phyloP scores from a whole-genome alignment of 2,329 filamentous ascomycete genomes.

The Nemania sp. region DNA sequence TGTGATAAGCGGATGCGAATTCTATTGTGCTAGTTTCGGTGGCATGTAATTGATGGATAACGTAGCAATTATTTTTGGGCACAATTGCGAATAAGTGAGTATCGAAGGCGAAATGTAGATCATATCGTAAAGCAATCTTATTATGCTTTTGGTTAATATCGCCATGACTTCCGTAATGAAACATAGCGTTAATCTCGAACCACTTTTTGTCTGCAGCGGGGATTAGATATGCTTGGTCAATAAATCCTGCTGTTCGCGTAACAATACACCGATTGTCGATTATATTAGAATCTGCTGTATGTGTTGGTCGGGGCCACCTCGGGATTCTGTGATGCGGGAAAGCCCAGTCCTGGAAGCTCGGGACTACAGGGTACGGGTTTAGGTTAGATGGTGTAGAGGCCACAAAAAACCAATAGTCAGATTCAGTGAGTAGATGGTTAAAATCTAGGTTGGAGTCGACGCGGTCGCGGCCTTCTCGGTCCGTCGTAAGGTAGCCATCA shows the following conservation, averaged over 20 bases:
- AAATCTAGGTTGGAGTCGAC: slow-evolving; percentile 3
- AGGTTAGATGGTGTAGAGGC: not conserved
- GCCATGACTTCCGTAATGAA: slow-evolving; percentile 11
- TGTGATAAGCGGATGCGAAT: slow-evolving; percentile 11
- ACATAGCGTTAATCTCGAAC: slow-evolving; percentile 18
- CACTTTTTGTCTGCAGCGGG: slow-evolving; percentile 6
- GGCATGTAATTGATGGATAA: slow-evolving; percentile 2
- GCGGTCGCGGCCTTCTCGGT: slow-evolving; percentile 8
- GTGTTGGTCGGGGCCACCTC: not conserved
- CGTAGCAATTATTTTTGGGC: slow-evolving; percentile 14
- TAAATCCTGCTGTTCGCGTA: slow-evolving; percentile 7
- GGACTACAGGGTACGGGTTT: slow-evolving; percentile 18
- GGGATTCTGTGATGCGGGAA: slow-evolving; percentile 12
- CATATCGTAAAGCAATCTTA: slow-evolving; percentile 15
- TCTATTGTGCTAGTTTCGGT: slow-evolving; percentile 3
- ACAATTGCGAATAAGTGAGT: slow-evolving; percentile 13
- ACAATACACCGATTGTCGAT: slow-evolving; percentile 16
- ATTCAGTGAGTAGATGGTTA: slow-evolving; percentile 1
- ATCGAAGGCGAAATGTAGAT: slow-evolving; percentile 17
- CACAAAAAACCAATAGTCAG: slow-evolving; percentile 19
- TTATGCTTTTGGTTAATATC: slow-evolving; percentile 8
- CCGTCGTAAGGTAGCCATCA: slow-evolving; percentile 17
- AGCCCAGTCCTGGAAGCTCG: slow-evolving; percentile 24
- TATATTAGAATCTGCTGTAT: not conserved
- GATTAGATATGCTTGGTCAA: slow-evolving; percentile 12